These are phyloP conservation scores for Plantago coronopus DNA, from an alignment of 305 asterid species.

Conservation along the genomic window DNA sequence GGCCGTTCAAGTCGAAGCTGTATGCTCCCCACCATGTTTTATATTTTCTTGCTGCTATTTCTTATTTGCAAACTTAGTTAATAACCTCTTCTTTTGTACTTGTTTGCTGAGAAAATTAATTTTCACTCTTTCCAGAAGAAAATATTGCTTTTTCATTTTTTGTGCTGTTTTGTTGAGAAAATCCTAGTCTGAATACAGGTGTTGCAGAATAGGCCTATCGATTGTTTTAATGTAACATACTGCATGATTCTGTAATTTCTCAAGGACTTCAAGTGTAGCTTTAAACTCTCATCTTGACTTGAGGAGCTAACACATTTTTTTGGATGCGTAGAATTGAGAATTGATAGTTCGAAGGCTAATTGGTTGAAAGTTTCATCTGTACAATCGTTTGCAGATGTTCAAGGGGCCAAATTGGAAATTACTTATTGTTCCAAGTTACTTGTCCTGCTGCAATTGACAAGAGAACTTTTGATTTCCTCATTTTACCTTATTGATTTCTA, in stretches of 20 bases:
- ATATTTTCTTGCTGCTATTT: not conserved
- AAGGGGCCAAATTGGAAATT: not conserved
- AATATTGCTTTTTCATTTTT: not conserved
- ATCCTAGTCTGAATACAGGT: too few relatives aligned
- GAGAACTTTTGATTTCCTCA: slow-evolving; percentile 6
- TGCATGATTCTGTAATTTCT: slow-evolving; percentile 3
- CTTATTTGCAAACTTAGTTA: not conserved
- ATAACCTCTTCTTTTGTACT: not conserved
- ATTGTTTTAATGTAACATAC: not conserved
- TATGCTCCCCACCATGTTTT: slow-evolving; percentile 30
- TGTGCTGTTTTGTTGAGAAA: not conserved
- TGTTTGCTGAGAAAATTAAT: not conserved
- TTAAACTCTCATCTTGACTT: slow-evolving; percentile 1
- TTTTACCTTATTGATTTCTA: slow-evolving; percentile 8
- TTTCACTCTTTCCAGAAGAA: not conserved
- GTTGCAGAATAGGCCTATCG: not conserved
- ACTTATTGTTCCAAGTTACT: not conserved
- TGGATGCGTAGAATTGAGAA: not conserved
- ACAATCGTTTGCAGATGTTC: not conserved
- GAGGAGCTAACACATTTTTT: not conserved
- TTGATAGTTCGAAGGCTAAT: not conserved
- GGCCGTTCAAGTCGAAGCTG: slow-evolving; percentile 78
- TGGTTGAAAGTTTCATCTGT: not conserved
- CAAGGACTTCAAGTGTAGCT: not conserved
- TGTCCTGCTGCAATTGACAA: slow-evolving; percentile 9